phyloP scores from a whole-genome alignment of 2,329 filamentous ascomycete species.

The Talaromyces sp. region DNA sequence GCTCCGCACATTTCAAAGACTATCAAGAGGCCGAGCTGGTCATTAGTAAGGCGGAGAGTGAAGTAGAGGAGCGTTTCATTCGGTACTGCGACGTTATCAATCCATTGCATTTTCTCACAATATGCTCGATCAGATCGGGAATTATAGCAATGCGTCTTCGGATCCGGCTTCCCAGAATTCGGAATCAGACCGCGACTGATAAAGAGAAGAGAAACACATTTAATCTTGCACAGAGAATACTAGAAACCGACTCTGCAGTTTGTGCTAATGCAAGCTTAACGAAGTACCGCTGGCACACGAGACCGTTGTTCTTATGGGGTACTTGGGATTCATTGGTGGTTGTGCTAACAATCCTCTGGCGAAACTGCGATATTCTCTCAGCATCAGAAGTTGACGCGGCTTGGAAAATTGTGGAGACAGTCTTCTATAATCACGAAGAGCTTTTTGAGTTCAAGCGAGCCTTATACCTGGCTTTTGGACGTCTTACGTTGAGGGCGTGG shows the following conservation, averaged over 20 bases:
- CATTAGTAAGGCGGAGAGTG: neutral
- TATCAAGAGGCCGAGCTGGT: neutral
- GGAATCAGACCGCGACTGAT: neutral
- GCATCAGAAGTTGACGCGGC: neutral
- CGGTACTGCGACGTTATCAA: neutral
- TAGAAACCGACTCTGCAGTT: neutral
- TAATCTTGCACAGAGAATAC: neutral
- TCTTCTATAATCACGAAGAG: neutral
- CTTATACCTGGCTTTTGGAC: neutral
- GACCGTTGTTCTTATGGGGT: neutral
- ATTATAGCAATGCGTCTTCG: neutral
- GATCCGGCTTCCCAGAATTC: neutral
- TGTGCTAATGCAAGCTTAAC: neutral
- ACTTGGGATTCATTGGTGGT: neutral
- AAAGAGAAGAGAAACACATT: neutral
- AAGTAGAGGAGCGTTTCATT: neutral
- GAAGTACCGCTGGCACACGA: neutral
- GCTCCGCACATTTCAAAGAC: neutral
- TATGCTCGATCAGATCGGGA: neutral
- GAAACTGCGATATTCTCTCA: neutral
- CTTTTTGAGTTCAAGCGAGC: neutral
- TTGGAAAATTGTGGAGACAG: neutral
- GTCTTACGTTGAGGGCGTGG: neutral
- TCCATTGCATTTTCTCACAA: neutral
- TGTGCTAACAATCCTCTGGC: neutral